Evolutionary conservation across 2,329 filamentous ascomycete genomes (phyloP), one percentile per base, ranked within the genome.

Genomic region (Colletotrichum aenigma): DNA sequence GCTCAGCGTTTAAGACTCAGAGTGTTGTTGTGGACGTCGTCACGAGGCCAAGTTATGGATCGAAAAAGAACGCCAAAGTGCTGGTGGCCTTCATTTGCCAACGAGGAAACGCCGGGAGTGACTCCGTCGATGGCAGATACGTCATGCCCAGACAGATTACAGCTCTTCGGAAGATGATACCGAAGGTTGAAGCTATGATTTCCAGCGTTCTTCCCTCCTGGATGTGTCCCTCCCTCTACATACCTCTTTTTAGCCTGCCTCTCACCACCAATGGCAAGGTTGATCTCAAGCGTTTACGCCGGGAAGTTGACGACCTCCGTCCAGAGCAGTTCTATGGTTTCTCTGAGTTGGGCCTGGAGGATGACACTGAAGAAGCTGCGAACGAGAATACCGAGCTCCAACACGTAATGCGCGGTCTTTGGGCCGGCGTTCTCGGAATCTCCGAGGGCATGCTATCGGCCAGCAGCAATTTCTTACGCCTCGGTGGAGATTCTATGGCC

Each of bases 401-500:
- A 21, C 21, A 21, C 43, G 15, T 71, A 24, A 52, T 77, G 67
- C 43, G 64, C 28, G 62, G 67, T 7, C 43, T 75, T 7, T 71
- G 72, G 66, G 64, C 24, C 12, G 68, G 66, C 32, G 72, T 72
- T 4, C 64, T 77, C 2, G 73, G 73, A 6, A 18, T 75, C 1
- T 48, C 60, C 12, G 8, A 58, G n/a, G 55, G 30, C 38, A 21
- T 36, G 7, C 64, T 77, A 32, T 18, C 28, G n/a, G 18, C 82
- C 7, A 73, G 74, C 34, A 77, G 77, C 43, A 78, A 74, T 66
- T 82, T 82, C 68, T 78, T 82, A 12, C 70, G 74, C 3, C 71
- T 80, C 1, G 79, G 78, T 4, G 77, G 80, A 4, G 78, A 82
- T 71, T 82, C 81, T 2, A 66, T 82, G 18, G 72, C 73, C 1